Conservation (phyloP, 805 yeast species). For the Brettanomyces custersianus region DNA sequence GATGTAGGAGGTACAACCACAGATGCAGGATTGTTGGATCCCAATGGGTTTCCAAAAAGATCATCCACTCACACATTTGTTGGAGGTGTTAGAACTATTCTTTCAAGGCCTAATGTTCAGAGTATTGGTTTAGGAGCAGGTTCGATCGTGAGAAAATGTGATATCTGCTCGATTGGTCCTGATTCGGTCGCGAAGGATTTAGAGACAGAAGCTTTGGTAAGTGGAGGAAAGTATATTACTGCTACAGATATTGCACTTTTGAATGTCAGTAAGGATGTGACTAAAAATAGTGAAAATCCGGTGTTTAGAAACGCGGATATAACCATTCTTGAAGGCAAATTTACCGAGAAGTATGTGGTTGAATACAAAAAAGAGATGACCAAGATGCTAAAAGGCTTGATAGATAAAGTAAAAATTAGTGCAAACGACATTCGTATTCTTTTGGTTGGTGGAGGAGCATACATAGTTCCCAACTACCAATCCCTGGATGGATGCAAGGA, state of each 20-base stretch:
- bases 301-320: slow-evolving; percentile 7
- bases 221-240: slow-evolving; percentile 34
- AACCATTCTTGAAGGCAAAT: slow-evolving; percentile 11
- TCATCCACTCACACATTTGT: slow-evolving; percentile 33
- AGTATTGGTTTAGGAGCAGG: slow-evolving; percentile 45
- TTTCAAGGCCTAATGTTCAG: slow-evolving; percentile 43
- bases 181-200: slow-evolving; percentile 39
- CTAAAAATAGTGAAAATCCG: slow-evolving; percentile 21
- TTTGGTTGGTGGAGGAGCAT: slow-evolving; percentile 43
- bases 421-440: slow-evolving; percentile 33
- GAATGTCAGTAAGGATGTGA: slow-evolving; percentile 13
- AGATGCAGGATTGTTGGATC: slow-evolving; percentile 36
- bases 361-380: slow-evolving; percentile 8
- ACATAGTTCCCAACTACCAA: slow-evolving; percentile 29
- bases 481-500: slow-evolving; percentile 31
- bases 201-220: slow-evolving; percentile 25
- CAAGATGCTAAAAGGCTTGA: slow-evolving; percentile 27
- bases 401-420: slow-evolving; percentile 37
- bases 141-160: slow-evolving; percentile 29
- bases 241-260: slow-evolving; percentile 33
- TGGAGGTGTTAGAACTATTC: slow-evolving; percentile 42
- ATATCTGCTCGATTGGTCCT: slow-evolving; percentile 30
- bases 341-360: slow-evolving; percentile 7
- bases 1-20: slow-evolving; percentile 48
- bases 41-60: slow-evolving; percentile 40